A percentile compares a stretch with the other conserved stretches of the same genome.
Evolutionary conservation across 495 filamentous ascomycete genomes (phyloP).

Genomic region (Neurospora sp.): DNA sequence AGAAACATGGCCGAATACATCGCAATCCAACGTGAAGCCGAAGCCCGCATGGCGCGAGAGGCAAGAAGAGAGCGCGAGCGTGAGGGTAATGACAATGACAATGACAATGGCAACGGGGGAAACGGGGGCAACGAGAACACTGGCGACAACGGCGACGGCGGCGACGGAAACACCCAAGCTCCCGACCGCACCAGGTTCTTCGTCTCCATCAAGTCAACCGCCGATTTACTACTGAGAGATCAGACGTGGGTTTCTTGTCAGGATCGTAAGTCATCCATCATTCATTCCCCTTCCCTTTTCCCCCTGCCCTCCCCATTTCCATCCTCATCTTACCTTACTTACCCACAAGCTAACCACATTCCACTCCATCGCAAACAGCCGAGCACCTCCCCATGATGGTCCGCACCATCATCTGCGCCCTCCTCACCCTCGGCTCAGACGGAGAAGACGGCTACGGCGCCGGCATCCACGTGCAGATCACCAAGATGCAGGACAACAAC

Average conservation of each 20-base stretch:
- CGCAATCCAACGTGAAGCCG: background rate
- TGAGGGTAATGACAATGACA: background rate
- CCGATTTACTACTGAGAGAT: background rate
- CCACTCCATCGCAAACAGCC: background rate
- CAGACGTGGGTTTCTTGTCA: background rate
- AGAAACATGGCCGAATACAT: background rate
- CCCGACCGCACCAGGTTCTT: background rate
- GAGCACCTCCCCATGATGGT: background rate
- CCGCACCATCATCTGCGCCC: background rate
- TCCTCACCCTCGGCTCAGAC: background rate
- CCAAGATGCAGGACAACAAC: background rate
- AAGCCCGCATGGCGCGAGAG: background rate
- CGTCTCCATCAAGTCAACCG: background rate
- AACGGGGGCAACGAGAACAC: too few species aligned
- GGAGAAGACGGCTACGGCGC: background rate
- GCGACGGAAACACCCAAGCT: background rate
- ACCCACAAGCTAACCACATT: too few species aligned
- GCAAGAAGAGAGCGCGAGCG: background rate
- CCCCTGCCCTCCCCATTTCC: too few species aligned
- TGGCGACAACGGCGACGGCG: background rate
- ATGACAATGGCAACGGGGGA: background rate
- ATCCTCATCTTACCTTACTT: too few species aligned
- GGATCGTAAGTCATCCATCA: background rate
- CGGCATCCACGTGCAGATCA: background rate
- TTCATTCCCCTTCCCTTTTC: background rate